Percentiles rank a stretch among this genome's conserved stretches.
Evolutionary conservation across 768 basidiomycete genomes (phyloP).

Genomic region (Coprinopsis cinerea): DNA sequence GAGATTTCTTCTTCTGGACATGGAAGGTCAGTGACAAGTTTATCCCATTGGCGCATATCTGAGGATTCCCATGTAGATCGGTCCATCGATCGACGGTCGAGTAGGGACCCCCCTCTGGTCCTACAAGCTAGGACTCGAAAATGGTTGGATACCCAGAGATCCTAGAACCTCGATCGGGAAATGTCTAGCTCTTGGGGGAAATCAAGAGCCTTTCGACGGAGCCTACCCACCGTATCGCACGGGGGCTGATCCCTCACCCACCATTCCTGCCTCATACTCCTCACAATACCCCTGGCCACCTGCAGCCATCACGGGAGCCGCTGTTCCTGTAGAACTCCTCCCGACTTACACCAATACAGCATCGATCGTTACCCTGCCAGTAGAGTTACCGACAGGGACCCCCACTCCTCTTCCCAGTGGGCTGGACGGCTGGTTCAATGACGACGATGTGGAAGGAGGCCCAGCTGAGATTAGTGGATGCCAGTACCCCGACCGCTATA

Average conservation of each 20-base stretch:
- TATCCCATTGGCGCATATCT: neutral
- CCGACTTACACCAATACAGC: conserved; percentile 62
- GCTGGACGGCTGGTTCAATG: conserved; percentile 42
- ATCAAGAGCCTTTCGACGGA: conserved; percentile 25
- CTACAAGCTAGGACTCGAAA: conserved; percentile 36
- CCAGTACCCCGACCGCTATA: conserved; percentile 35
- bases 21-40: conserved; percentile 21
- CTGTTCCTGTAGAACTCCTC: conserved; percentile 32
- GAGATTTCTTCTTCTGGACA: conserved; percentile 32
- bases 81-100: conserved; percentile 35
- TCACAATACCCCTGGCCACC: conserved; percentile 50
- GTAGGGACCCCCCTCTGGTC: conserved; percentile 30
- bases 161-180: conserved; percentile 53
- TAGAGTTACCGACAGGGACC: conserved; percentile 21
- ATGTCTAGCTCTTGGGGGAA: conserved; percentile 51
- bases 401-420: conserved; percentile 29
- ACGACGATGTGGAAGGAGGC: conserved; percentile 31
- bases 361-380: conserved; percentile 44
- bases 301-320: conserved; percentile 36
- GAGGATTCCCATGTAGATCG: conserved; percentile 5
- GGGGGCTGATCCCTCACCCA: conserved; percentile 43
- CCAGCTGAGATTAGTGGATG: conserved; percentile 39
- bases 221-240: conserved; percentile 50
- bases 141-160: conserved; percentile 70
- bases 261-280: conserved; percentile 33